Evolutionary conservation across 1,284 basidiomycete genomes (phyloP), one percentile per base, ranked within the genome.

Genomic region (Volvariella volvacea): DNA sequence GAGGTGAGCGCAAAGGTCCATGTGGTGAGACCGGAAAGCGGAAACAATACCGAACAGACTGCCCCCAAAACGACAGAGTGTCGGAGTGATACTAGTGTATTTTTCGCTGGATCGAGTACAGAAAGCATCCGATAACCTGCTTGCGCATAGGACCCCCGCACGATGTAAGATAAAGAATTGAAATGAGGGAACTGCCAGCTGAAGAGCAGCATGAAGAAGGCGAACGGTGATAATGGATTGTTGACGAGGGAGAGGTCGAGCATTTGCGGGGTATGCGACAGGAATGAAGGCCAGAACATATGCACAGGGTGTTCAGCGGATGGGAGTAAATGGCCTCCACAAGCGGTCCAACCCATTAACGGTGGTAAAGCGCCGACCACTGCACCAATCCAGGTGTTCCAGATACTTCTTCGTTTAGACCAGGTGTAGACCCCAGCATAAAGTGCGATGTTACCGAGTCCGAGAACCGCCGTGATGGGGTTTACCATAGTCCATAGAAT

Each of bases 181-280:
- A 99, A 99, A 64, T 99, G 96, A 15, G 96, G 95, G 64, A 99
- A 99, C 61, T 99, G 96, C 96, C 96, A 99, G 47, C 88, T 88
- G 67, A 86, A 99, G 10, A 98, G 77, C 42, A 97, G 65, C 59
- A 81, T 70, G 64, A 88, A 90, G 2, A 97, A 69, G 1, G 83
- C 79, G 44, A 87, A 64, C 0, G 88, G 80, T 0, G 84, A 80
- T 33, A 94, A 76, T 1, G 89, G 83, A 57, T 89, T 92, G 56
- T 88, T 77, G 44, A 83, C 67, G 44, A 74, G 57, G 19, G 74
- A 61, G 15, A 69, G 37, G 52, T 80, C 76, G 14, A 73, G 44
- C 1, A 70, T 51, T 14, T 58, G 39, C 14, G 55, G 47, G 15
- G 58, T 45, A 20, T 44, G 45, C 41, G 59, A 50, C 12, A 70